phyloP scores from a whole-genome alignment of 1,139 yeast genomes.

The Yamadazyma atmosphaerica region DNA sequence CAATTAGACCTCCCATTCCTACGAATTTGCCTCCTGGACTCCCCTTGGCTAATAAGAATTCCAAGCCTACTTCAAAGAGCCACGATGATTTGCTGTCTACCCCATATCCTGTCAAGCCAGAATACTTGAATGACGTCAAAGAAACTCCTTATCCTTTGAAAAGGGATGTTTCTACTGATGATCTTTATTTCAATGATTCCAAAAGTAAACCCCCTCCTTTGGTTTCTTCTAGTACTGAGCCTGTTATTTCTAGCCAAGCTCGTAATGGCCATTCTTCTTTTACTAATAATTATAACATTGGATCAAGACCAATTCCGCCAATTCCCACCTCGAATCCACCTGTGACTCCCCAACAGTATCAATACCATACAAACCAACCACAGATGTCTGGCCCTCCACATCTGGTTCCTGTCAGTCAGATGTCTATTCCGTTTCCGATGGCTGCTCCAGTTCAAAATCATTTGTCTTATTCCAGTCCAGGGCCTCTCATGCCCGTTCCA shows the following conservation, averaged over 20 bases:
- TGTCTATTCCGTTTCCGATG: constrained; percentile 1
- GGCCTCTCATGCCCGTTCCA: too few relatives aligned
- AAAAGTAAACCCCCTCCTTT: not conserved
- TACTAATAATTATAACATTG: not conserved
- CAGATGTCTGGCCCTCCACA: not conserved
- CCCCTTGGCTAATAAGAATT: constrained; percentile 7
- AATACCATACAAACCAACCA: not conserved
- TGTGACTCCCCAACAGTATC: not conserved
- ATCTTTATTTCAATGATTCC: constrained; percentile 1
- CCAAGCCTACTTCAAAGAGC: not conserved
- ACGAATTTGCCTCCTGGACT: constrained; percentile 20
- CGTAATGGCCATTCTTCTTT: not conserved
- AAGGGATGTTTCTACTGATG: constrained; percentile 2
- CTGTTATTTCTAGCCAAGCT: too few relatives aligned
- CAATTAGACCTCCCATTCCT: constrained; percentile 19
- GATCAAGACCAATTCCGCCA: not conserved
- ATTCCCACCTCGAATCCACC: not conserved
- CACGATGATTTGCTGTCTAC: constrained; percentile 1
- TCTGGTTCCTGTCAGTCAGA: constrained; percentile 1
- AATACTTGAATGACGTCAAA: constrained; percentile 17
- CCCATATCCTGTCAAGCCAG: constrained; percentile 16
- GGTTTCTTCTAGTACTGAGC: constrained; percentile 1
- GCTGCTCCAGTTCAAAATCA: constrained; percentile 1
- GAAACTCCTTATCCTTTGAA: constrained; percentile 23
- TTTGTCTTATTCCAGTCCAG: not conserved